Percentiles rank a stretch among this genome's conserved stretches.
phyloP scores from a whole-genome alignment of 176 grass and related monocot genomes.

The Alloteropsis semialata region DNA sequence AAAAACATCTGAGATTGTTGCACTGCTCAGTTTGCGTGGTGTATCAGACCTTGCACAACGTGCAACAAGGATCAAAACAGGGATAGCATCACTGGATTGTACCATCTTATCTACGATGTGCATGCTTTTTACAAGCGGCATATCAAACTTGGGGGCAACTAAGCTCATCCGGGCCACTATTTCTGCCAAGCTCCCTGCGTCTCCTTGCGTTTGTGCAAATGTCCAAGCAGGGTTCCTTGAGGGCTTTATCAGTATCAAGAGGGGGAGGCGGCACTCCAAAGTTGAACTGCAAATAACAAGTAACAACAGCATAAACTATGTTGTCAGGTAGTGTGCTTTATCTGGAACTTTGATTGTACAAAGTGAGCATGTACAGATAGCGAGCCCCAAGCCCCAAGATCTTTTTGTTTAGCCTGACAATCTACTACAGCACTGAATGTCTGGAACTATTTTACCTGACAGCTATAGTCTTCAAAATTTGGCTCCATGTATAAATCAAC shows the following conservation, averaged over 20 bases:
- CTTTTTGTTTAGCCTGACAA: constrained; percentile 6
- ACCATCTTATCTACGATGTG: neutral
- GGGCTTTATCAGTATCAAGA: constrained; percentile 50
- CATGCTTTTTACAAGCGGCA: neutral
- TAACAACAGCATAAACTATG: neutral
- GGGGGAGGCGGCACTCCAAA: constrained; percentile 61
- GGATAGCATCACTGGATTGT: neutral
- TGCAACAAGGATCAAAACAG: neutral
- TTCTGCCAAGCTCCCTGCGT: constrained; percentile 39
- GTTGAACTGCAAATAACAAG: constrained; percentile 73
- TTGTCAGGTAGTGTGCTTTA: neutral
- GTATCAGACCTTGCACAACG: neutral
- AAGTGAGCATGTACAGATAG: neutral
- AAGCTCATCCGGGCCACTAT: constrained; percentile 1
- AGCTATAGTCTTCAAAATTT: constrained; percentile 84
- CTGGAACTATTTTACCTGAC: constrained; percentile 56
- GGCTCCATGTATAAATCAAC: constrained; percentile 90
- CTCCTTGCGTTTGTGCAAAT: constrained; percentile 60
- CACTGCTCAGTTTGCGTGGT: no score
- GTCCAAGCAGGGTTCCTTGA: constrained; percentile 79
- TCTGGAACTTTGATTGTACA: neutral
- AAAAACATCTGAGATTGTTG: neutral
- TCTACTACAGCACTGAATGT: neutral
- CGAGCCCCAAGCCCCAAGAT: neutral
- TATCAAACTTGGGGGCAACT: constrained; percentile 42